These are phyloP conservation scores for Chaetomium sp. DNA, from an alignment of 2,329 filamentous ascomycete genomes.

Conservation along the genomic window DNA sequence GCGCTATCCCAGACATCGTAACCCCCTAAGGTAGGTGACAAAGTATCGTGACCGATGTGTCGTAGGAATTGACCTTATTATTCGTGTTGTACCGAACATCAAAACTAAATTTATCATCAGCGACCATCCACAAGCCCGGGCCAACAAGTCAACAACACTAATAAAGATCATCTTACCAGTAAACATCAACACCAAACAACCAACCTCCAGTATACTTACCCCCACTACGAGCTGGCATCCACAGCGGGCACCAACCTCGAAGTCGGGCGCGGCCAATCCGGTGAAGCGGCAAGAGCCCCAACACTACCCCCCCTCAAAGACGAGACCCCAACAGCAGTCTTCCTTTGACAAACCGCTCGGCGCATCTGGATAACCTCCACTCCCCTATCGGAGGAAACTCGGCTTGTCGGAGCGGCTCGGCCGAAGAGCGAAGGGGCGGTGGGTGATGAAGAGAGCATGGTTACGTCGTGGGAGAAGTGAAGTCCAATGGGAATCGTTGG, in stretches of 20 bases:
- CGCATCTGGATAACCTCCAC: constrained; percentile 14
- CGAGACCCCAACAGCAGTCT: constrained; percentile 3
- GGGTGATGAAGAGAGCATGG: constrained; percentile 13
- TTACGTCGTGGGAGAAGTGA: background rate
- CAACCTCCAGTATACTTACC: too few relatives aligned
- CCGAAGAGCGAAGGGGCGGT: constrained; percentile 2
- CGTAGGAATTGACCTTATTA: too few relatives aligned
- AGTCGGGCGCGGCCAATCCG: constrained; percentile 9
- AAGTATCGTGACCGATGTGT: too few relatives aligned
- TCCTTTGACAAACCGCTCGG: constrained; percentile 14
- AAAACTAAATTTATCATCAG: too few relatives aligned
- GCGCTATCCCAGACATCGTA: too few relatives aligned
- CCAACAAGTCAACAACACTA: background rate
- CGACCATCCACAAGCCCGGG: too few relatives aligned
- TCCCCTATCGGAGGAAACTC: constrained; percentile 14
- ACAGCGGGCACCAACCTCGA: constrained; percentile 9
- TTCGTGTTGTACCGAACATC: too few relatives aligned
- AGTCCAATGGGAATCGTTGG: too few relatives aligned
- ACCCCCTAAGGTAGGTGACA: too few relatives aligned
- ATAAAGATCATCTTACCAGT: background rate
- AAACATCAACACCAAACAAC: background rate
- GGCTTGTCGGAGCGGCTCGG: constrained; percentile 14
- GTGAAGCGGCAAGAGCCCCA: background rate
- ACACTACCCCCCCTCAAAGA: background rate
- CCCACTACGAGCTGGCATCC: constrained; percentile 15